These are phyloP conservation scores for Hanseniaspora nectarophila DNA, from an alignment of 805 yeast genomes.

Conservation along the genomic window DNA sequence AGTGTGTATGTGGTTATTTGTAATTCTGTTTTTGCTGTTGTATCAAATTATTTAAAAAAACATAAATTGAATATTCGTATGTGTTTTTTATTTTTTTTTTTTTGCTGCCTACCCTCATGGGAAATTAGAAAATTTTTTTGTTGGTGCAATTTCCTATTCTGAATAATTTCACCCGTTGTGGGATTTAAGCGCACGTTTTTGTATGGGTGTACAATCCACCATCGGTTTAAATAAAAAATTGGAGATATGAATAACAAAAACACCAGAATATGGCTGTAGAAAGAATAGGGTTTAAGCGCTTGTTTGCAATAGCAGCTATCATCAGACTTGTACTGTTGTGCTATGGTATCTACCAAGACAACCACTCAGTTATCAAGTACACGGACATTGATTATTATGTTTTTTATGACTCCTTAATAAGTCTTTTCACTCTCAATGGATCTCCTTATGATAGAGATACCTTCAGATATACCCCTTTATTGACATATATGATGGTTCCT, in stretches of 20 bases:
- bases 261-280: background rate
- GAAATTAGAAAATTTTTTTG: background rate
- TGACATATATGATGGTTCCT: slow-evolving; percentile 75
- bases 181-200: no score
- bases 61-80: background rate
- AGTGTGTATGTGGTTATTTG: background rate
- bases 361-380: slow-evolving; percentile 62
- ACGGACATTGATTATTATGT: slow-evolving; percentile 93
- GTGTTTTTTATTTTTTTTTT: no score
- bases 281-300: slow-evolving; percentile 7
- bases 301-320: slow-evolving; percentile 21
- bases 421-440: slow-evolving; percentile 22
- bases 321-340: slow-evolving; percentile 52
- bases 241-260: background rate
- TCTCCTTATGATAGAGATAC: slow-evolving; percentile 83
- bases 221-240: no score
- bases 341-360: slow-evolving; percentile 82
- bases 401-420: slow-evolving; percentile 81
- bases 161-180: no score
- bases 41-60: no score
- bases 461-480: slow-evolving; percentile 81
- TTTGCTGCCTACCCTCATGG: background rate
- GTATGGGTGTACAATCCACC: no score
- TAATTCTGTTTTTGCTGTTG: background rate
- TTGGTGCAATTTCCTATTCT: no score